Evolutionary conservation across 345 rosid genomes (phyloP).

Genomic region (Jatropha curcas): DNA sequence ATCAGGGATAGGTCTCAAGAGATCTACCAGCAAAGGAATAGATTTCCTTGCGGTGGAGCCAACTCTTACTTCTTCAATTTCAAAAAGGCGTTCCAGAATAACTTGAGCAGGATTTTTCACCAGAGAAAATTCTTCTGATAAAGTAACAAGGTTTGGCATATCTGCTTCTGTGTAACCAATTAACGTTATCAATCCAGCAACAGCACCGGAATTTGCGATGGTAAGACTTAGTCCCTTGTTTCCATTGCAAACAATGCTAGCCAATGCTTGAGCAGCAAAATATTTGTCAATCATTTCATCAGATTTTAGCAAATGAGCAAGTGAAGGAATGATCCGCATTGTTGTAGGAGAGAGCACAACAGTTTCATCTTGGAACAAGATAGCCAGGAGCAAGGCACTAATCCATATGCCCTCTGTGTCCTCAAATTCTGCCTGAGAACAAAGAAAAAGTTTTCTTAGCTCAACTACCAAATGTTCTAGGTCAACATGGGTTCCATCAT

Average conservation of each 20-base stretch:
- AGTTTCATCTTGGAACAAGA: constrained; percentile 67
- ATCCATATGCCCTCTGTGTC: constrained; percentile 81
- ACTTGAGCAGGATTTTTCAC: constrained; percentile 60
- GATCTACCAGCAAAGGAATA: constrained; percentile 87
- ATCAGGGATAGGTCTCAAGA: constrained; percentile 82
- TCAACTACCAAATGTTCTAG: constrained; percentile 16
- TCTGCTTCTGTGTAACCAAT: constrained; percentile 70
- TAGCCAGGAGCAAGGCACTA: constrained; percentile 69
- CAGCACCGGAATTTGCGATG: constrained; percentile 81
- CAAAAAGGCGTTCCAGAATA: constrained; percentile 67
- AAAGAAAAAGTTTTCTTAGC: constrained; percentile 6
- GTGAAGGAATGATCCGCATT: constrained; percentile 63
- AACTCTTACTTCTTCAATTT: constrained; percentile 71
- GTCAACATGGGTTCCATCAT: background rate
- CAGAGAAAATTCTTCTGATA: constrained; percentile 70
- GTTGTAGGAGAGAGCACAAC: constrained; percentile 63
- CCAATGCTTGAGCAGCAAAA: constrained; percentile 89
- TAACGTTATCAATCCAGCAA: constrained; percentile 67
- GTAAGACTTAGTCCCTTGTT: constrained; percentile 65
- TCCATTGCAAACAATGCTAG: constrained; percentile 69
- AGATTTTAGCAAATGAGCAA: constrained; percentile 68
- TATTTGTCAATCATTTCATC: constrained; percentile 72
- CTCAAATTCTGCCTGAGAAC: constrained; percentile 61
- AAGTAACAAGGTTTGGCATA: constrained; percentile 45
- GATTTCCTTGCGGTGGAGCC: constrained; percentile 75